Evolutionary conservation across 1,284 basidiomycete genomes (phyloP), one percentile per base, ranked within the genome.

Genomic region (Microbotryum saponariae): DNA sequence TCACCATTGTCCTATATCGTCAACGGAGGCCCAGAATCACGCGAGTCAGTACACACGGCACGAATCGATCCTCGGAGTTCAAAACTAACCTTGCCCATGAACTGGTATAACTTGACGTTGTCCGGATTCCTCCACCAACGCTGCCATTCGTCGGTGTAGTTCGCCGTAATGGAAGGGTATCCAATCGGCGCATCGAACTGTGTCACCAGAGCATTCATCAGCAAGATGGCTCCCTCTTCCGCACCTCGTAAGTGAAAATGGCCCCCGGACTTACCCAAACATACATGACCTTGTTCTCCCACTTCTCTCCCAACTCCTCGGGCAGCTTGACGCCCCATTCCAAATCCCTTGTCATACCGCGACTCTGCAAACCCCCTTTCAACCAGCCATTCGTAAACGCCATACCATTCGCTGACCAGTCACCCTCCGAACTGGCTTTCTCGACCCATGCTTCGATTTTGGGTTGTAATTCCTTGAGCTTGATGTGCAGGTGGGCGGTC

Each of bases 111-210:
- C 70, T 85, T 82, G 68, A 99, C 93, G 71, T 97, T 82, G 70
- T 91, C 81, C 6, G 89, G 89, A 74, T 94, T 89, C 75, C 90
- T 86, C 96, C 96, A 99, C 96, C 96, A 99, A 75, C 86, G 81
- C 75, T 88, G 85, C 96, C 96, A 99, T 67, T 96, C 86, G 53
- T 86, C 79, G 25, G 91, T 96, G 79, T 96, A 94, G 74, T 88
- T 89, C 60, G 92, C 91, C 7, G 94, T 99, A 72, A 99, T 97
- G 77, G 91, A 96, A 5, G 91, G 87, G 76, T 99, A 99, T 59
- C 96, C 96, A 65, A 97, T 91, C 20, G 91, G 90, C 0, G 96
- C 96, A 73, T 99, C 96, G 74, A 97, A 97, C 94, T 91, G 31
- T 20, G n/a, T 31, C 45, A 27, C 29, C 37, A 29, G 14, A 52